Evolutionary conservation across 208 protist species (phyloP), one percentile per base, ranked within the genome.

Genomic region (Acanthamoeba rhysodes): DNA sequence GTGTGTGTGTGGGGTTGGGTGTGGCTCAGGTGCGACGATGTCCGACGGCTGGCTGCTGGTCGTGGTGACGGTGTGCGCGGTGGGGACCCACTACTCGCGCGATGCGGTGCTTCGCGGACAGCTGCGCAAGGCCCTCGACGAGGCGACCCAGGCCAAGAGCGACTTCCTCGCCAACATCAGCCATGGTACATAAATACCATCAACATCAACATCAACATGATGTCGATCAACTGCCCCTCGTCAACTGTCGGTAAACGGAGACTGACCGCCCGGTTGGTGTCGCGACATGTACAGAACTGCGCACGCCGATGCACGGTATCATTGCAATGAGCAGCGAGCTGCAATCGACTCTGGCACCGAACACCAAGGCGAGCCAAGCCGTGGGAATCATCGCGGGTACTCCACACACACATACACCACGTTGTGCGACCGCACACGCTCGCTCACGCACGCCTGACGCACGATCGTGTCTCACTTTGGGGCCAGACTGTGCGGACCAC

Each of bases 81-180:
- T 53, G 20, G 32, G 34, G 18, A 41, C 14, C 41, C 84, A 18
- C 32, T 29, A 91, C 59, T 34, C 84, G 50, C 59, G 55, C 50
- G 34, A 41, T 16, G 18, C n/a, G 16, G 29, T 29, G 6, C 37
- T 50, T 4, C 14, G 45, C 0, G 9, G 24, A 34, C 32, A 74
- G 87, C 8, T 59, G 45, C 24, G 34, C 18, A 29, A 4, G 10
- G 41, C 64, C 90, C 91, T 76, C n/a, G 24, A 12, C 32, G n/a
- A 94, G 8, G 24, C 9, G 12, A 12, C 16, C 3, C 45, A 22
- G 22, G 90, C 59, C 66, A 94, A 94, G 45, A 80, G 32, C 66
- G 27, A 57, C 45, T 94, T 94, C 68, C 45, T 94, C 18, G 90
- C 90, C 68, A 94, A 94, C 90, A 82, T 94, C 57, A 94, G 90